Evolutionary conservation across 192 early-diverging fungal genomes (phyloP).

Genomic region (Pilobolus umbonatus): DNA sequence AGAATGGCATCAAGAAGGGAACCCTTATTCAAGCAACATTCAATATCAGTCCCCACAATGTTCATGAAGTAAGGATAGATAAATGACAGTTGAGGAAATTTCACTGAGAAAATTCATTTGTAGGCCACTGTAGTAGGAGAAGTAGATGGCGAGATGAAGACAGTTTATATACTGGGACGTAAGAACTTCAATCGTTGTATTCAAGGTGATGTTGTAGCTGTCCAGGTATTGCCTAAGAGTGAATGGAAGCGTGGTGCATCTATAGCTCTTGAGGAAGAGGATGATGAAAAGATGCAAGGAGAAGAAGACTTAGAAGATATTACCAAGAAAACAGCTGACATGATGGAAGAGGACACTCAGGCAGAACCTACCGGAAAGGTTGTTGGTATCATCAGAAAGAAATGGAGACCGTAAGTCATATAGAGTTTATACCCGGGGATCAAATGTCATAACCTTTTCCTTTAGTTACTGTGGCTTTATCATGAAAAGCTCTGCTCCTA

Average conservation of each 20-base stretch:
- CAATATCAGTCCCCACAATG: conserved; percentile 82
- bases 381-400: conserved; percentile 91
- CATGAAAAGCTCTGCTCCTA: conserved; percentile 61
- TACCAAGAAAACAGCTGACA: conserved; percentile 43
- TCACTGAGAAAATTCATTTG: not conserved
- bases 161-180: conserved; percentile 79
- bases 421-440: too few species aligned
- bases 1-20: conserved; percentile 80
- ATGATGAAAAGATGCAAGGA: conserved; percentile 45
- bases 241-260: conserved; percentile 80
- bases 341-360: conserved; percentile 59
- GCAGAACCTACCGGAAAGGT: conserved; percentile 78
- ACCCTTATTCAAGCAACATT: conserved; percentile 78
- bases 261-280: conserved; percentile 70
- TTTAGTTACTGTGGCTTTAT: conserved; percentile 80
- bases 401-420: conserved; percentile 74
- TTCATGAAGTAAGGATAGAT: conserved; percentile 61
- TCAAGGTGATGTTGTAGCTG: conserved; percentile 88
- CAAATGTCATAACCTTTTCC: not conserved
- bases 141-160: conserved; percentile 69
- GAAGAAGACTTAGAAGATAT: conserved; percentile 36
- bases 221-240: conserved; percentile 77
- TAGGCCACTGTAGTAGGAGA: conserved; percentile 70
- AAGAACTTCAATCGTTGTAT: conserved; percentile 84
- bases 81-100: not conserved